phyloP scores from a whole-genome alignment of 2,329 filamentous ascomycete genomes.

The Verticillium alfalfae region DNA sequence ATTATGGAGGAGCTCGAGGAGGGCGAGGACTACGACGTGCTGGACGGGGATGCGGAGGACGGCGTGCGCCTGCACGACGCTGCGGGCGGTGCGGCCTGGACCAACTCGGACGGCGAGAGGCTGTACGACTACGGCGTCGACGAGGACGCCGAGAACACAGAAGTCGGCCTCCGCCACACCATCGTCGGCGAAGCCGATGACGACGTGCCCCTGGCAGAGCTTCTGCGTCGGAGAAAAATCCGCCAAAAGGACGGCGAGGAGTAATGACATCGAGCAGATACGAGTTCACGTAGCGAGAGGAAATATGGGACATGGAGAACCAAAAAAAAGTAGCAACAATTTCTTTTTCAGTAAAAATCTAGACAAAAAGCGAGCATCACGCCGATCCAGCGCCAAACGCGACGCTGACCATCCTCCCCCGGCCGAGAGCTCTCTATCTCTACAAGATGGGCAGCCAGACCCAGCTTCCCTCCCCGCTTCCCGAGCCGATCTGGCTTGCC shows the following conservation, averaged over 20 bases:
- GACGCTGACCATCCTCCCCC: not conserved
- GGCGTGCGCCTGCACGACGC: conserved; percentile 35
- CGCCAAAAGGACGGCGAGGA: conserved; percentile 22
- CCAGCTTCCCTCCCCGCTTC: not conserved
- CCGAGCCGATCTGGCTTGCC: not conserved
- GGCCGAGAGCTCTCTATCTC: not conserved
- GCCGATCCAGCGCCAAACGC: not conserved
- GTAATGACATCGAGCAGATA: conserved; percentile 14
- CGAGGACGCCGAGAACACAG: conserved; percentile 55
- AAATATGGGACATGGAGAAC: not conserved
- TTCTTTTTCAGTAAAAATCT: not conserved
- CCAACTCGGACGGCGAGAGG: conserved; percentile 69
- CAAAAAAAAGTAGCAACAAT: not conserved
- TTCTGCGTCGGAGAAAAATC: conserved; percentile 53
- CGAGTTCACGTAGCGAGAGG: not conserved
- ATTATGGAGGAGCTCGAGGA: conserved; percentile 48
- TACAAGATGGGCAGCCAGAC: not conserved
- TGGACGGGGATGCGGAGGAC: conserved; percentile 45
- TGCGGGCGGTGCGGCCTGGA: conserved; percentile 56
- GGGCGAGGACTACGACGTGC: conserved; percentile 42
- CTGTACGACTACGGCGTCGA: conserved; percentile 76
- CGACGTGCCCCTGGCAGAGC: conserved; percentile 64
- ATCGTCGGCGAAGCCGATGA: conserved; percentile 31
- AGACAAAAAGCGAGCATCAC: not conserved
- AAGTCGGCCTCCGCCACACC: not conserved